Evolutionary conservation across 805 yeast genomes (phyloP).

Genomic region (Candida takata): DNA sequence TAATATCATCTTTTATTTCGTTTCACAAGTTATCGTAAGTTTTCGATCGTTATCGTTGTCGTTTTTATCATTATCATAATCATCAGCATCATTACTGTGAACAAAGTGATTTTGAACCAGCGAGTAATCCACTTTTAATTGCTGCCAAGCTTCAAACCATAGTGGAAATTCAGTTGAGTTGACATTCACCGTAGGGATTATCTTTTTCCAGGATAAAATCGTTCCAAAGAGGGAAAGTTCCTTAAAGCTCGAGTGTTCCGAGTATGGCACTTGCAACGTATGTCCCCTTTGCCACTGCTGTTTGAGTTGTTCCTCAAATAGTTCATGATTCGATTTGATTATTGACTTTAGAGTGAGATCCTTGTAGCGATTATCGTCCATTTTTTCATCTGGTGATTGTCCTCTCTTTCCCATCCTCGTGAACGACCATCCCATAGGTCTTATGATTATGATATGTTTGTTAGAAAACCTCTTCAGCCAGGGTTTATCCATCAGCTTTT

Average conservation of each 20-base stretch:
- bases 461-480: constrained; percentile 22
- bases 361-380: background rate
- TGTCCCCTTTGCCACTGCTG: constrained; percentile 9
- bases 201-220: constrained; percentile 38
- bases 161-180: constrained; percentile 20
- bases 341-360: background rate
- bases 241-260: constrained; percentile 87
- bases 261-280: constrained; percentile 63
- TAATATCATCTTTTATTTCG: too few species aligned
- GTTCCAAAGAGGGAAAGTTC: constrained; percentile 67
- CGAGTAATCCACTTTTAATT: constrained; percentile 2
- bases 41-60: too few species aligned
- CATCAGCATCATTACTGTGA: too few species aligned
- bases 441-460: constrained; percentile 50
- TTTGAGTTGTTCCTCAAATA: constrained; percentile 6
- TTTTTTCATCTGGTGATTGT: background rate
- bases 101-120: constrained; percentile 10
- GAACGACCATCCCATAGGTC: constrained; percentile 92
- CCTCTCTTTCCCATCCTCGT: constrained; percentile 18
- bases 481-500: constrained; percentile 36
- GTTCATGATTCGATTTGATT: background rate
- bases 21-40: too few species aligned
- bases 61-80: too few species aligned
- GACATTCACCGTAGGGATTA: constrained; percentile 75
- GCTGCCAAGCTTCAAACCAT: constrained; percentile 19